A percentile compares a stretch with the other conserved stretches of the same genome.
Conservation (phyloP, 2,329 filamentous ascomycete species). For the Graphilbum fragrans region DNA sequence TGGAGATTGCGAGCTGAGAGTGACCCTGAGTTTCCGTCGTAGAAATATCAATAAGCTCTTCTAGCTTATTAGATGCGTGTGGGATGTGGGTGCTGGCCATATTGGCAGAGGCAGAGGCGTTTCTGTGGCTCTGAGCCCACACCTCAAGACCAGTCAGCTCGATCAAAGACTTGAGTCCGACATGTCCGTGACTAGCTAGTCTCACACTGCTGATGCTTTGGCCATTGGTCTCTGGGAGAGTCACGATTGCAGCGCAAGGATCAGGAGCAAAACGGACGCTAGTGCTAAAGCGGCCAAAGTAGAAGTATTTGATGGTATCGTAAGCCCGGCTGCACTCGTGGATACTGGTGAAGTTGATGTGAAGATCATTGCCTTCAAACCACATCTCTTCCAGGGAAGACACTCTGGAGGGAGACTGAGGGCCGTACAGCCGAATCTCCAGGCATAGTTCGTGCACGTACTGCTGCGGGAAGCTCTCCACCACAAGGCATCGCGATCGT, state of each 20-base stretch:
- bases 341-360: slow-evolving; percentile 10
- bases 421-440: slow-evolving; percentile 4
- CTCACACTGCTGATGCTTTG: background rate
- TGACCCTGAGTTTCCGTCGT: no score
- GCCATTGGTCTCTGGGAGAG: background rate
- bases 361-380: slow-evolving; percentile 5
- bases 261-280: slow-evolving; percentile 2
- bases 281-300: slow-evolving; percentile 6
- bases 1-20: background rate
- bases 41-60: no score
- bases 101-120: no score
- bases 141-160: slow-evolving; percentile 7
- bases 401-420: background rate
- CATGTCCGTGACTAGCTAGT: slow-evolving; percentile 4
- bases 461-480: slow-evolving; percentile 6
- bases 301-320: slow-evolving; percentile 2
- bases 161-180: slow-evolving; percentile 7
- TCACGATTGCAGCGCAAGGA: slow-evolving; percentile 3
- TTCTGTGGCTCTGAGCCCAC: slow-evolving; percentile 2
- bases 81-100: background rate
- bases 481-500: slow-evolving; percentile 7
- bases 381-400: slow-evolving; percentile 9
- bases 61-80: background rate
- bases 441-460: slow-evolving; percentile 6
- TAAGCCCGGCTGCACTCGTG: slow-evolving; percentile 5